A percentile compares a stretch with the other conserved stretches of the same genome.
Conservation (phyloP, 176 grass and related monocot genomes). For the Tuctoria greenei region DNA sequence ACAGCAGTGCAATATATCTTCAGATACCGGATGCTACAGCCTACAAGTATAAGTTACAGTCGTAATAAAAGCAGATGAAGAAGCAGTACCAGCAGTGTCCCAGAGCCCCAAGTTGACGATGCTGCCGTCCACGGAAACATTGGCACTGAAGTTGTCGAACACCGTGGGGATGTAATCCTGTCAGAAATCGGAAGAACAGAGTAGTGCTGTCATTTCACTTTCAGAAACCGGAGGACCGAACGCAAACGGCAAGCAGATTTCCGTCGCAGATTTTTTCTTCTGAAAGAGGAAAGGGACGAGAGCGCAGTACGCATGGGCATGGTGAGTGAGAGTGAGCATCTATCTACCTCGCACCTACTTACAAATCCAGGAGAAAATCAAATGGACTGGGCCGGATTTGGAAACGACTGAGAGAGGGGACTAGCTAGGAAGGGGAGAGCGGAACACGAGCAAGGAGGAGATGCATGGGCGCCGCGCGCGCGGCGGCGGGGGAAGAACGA, state of each 20-base stretch:
- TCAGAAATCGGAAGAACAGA: background rate
- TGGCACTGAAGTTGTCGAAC: conserved; percentile 85
- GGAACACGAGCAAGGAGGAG: background rate
- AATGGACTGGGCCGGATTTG: background rate
- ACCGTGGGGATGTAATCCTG: conserved; percentile 88
- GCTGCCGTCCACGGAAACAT: conserved; percentile 72
- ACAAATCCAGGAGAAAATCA: background rate
- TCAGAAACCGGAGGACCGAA: background rate
- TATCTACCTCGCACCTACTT: background rate
- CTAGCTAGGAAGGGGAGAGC: no score
- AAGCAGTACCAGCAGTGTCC: conserved; percentile 64
- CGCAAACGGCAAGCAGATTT: background rate
- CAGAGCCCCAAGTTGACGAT: conserved; percentile 74
- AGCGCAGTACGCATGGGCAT: conserved; percentile 16
- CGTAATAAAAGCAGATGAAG: background rate
- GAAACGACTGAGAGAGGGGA: background rate
- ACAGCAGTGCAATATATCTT: background rate
- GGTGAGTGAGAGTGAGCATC: conserved; percentile 2
- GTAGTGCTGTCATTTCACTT: conserved; percentile 1
- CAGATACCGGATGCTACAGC: background rate
- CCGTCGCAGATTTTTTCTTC: no score
- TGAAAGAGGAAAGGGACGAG: background rate
- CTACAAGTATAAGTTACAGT: background rate
- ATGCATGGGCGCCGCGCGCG: background rate
- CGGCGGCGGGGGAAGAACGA: background rate